A percentile compares a stretch with the other conserved stretches of the same genome.
phyloP scores from a whole-genome alignment of 805 yeast genomes.

The Barnettozyma sucrosica region DNA sequence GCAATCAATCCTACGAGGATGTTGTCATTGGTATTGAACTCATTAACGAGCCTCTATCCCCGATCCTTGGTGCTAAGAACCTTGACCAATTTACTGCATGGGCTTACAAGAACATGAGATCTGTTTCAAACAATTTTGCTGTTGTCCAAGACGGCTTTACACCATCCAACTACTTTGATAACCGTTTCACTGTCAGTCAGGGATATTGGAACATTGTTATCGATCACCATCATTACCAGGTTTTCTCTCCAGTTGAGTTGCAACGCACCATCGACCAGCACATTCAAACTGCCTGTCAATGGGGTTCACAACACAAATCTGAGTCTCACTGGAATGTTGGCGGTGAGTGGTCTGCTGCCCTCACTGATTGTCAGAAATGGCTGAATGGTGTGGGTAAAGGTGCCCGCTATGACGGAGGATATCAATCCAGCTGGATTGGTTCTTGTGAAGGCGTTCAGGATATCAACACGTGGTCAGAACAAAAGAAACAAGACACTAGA shows the following conservation, averaged over 20 bases:
- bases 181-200: slow-evolving; percentile 36
- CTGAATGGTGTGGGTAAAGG: slow-evolving; percentile 83
- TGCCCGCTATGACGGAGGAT: slow-evolving; percentile 71
- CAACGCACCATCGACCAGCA: slow-evolving; percentile 55
- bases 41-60: slow-evolving; percentile 85
- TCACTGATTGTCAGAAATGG: slow-evolving; percentile 89
- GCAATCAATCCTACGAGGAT: slow-evolving; percentile 52
- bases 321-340: slow-evolving; percentile 71
- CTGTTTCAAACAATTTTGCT: slow-evolving; percentile 48
- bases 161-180: slow-evolving; percentile 56
- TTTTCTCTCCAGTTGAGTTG: slow-evolving; percentile 62
- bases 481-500: slow-evolving; percentile 53
- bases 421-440: slow-evolving; percentile 42
- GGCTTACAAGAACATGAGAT: slow-evolving; percentile 62
- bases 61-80: slow-evolving; percentile 51
- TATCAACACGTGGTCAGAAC: slow-evolving; percentile 50
- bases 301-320: slow-evolving; percentile 37
- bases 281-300: slow-evolving; percentile 45
- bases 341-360: slow-evolving; percentile 91
- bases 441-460: slow-evolving; percentile 52
- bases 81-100: slow-evolving; percentile 54
- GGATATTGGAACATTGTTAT: slow-evolving; percentile 61
- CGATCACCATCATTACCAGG: slow-evolving; percentile 91
- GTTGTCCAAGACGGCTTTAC: slow-evolving; percentile 83
- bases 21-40: slow-evolving; percentile 80